Evolutionary conservation across 2,329 filamentous ascomycete species (phyloP).

Genomic region (Cladosporium colombiae): DNA sequence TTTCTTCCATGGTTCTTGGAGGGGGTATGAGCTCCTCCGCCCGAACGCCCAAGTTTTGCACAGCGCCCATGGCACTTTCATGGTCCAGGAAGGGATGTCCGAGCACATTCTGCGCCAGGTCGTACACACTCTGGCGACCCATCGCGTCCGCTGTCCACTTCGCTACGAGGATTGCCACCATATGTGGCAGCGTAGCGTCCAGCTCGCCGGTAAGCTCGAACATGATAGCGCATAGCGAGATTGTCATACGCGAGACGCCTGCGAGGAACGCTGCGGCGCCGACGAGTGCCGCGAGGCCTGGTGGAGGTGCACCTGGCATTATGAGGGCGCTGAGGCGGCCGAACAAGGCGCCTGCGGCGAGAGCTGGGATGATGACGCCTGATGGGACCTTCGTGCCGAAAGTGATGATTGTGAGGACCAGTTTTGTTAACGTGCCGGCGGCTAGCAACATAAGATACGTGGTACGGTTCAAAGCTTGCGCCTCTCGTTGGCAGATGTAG

Average conservation of each 20-base stretch:
- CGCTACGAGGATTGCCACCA: conserved; percentile 60
- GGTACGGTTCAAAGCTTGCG: conserved; percentile 35
- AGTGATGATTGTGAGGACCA: conserved; percentile 58
- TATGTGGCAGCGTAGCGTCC: conserved; percentile 59
- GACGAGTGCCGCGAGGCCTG: conserved; percentile 63
- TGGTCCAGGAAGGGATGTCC: conserved; percentile 61
- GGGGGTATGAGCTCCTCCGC: conserved; percentile 56
- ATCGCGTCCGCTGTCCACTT: conserved; percentile 61
- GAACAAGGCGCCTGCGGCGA: conserved; percentile 60
- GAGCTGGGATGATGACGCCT: conserved; percentile 61
- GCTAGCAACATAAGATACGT: conserved; percentile 54
- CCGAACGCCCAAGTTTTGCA: conserved; percentile 41
- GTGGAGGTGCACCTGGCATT: conserved; percentile 47
- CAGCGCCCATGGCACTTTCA: conserved; percentile 49
- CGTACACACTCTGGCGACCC: conserved; percentile 57
- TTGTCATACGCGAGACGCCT: conserved; percentile 60
- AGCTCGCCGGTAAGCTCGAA: conserved; percentile 62
- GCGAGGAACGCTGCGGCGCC: conserved; percentile 61
- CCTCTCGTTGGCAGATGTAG: conserved; percentile 57
- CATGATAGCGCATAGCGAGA: conserved; percentile 61
- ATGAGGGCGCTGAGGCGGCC: conserved; percentile 55
- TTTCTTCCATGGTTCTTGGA: conserved; percentile 56
- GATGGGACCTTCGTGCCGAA: conserved; percentile 63
- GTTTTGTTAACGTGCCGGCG: conserved; percentile 56
- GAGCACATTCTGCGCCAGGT: conserved; percentile 60